Evolutionary conservation across 2,329 filamentous ascomycete genomes (phyloP).

Genomic region (Aaosphaeria pasadenensis): DNA sequence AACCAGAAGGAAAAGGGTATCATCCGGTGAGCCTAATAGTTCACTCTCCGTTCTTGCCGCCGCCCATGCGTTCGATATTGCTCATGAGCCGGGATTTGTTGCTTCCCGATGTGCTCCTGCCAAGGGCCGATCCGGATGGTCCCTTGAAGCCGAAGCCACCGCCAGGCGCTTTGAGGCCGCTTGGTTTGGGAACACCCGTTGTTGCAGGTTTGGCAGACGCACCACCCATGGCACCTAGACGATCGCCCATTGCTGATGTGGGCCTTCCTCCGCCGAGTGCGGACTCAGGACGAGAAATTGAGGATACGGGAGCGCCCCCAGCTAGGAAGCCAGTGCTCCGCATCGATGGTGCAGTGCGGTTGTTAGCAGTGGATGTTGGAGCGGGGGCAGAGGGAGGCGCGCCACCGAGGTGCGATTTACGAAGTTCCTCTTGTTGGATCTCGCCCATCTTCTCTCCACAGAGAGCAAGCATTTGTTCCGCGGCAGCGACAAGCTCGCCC

Average conservation of each 20-base stretch:
- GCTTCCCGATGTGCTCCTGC: conserved; percentile 31
- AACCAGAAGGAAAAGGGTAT: no score
- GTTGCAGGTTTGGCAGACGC: conserved; percentile 2
- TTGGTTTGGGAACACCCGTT: conserved; percentile 41
- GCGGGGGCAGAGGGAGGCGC: conserved; percentile 9
- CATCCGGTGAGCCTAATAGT: no score
- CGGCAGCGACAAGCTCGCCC: conserved; percentile 75
- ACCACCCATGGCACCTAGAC: conserved; percentile 15
- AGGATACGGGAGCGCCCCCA: conserved; percentile 8
- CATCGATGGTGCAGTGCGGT: conserved; percentile 15
- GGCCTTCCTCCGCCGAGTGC: conserved; percentile 23
- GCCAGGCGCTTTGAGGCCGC: conserved; percentile 61
- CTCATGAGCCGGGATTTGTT: conserved; percentile 72
- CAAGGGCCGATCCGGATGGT: conserved; percentile 17
- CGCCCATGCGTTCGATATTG: conserved; percentile 86
- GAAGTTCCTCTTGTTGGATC: conserved; percentile 42
- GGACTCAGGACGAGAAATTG: conserved; percentile 23
- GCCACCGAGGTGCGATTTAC: conserved; percentile 48
- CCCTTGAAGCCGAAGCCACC: conserved; percentile 29
- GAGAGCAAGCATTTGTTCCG: conserved; percentile 80
- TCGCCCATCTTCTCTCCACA: conserved; percentile 44
- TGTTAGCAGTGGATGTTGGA: neutral
- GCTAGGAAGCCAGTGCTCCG: conserved; percentile 31
- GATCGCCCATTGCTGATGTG: conserved; percentile 20
- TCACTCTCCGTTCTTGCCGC: conserved; percentile 13